Evolutionary conservation across 192 early-diverging fungal genomes (phyloP).

Genomic region (Backusella westeae): DNA sequence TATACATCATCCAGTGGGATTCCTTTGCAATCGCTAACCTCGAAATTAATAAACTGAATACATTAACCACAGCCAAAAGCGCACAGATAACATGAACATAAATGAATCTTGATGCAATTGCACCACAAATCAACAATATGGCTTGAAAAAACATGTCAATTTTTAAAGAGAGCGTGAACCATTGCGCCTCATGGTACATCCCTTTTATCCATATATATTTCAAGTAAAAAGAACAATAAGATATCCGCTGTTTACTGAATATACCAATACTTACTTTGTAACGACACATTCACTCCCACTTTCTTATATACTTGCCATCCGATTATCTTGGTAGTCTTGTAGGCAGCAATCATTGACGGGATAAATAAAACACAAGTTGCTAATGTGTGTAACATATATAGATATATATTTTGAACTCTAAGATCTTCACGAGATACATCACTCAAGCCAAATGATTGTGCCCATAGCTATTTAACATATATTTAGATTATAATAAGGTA

Average conservation of each 20-base stretch:
- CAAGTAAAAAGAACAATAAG: neutral
- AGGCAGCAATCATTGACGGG: neutral
- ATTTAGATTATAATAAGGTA: neutral
- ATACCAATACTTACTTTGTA: conserved; percentile 5
- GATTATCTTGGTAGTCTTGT: neutral
- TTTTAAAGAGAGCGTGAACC: conserved; percentile 12
- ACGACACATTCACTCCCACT: neutral
- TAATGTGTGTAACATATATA: neutral
- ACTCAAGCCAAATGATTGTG: neutral
- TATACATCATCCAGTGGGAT: neutral
- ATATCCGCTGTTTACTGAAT: neutral
- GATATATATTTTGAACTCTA: neutral
- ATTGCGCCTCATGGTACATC: conserved; percentile 10
- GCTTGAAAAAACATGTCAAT: conserved; percentile 26
- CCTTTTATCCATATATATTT: neutral
- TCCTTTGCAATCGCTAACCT: neutral
- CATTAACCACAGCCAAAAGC: neutral
- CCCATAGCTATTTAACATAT: neutral
- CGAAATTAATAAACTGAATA: neutral
- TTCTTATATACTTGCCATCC: conserved; percentile 11
- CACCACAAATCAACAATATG: neutral
- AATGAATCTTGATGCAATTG: neutral
- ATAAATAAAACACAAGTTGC: neutral
- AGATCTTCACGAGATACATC: neutral
- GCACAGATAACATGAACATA: neutral